Evolutionary conservation across 2,329 filamentous ascomycete species (phyloP).

Genomic region (Colletotrichum sidae): DNA sequence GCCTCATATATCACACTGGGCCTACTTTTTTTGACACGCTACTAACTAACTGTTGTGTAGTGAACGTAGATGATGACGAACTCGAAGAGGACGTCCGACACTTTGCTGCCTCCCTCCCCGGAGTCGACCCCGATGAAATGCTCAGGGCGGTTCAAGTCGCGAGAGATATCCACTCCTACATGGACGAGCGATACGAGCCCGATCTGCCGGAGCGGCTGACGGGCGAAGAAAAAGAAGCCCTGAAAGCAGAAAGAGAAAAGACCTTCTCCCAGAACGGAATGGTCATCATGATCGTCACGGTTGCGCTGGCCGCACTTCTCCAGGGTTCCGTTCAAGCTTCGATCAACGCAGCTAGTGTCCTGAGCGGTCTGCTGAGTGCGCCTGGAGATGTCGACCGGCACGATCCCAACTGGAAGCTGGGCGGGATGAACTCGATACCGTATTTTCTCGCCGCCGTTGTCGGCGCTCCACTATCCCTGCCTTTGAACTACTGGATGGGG

Average conservation of each 20-base stretch:
- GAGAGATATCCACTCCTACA: not conserved
- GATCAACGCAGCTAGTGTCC: constrained; percentile 1
- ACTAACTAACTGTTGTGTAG: not conserved
- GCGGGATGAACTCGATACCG: constrained; percentile 2
- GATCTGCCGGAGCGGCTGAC: not conserved
- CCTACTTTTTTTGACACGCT: not conserved
- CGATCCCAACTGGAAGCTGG: not conserved
- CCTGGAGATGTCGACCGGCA: not conserved
- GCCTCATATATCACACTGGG: not conserved
- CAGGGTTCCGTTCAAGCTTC: constrained; percentile 3
- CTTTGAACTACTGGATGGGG: constrained; percentile 11
- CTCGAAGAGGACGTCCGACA: not conserved
- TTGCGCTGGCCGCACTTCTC: constrained; percentile 2
- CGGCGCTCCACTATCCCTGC: not conserved
- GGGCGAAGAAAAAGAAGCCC: not conserved
- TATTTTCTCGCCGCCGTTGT: not conserved
- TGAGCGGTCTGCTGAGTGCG: not conserved
- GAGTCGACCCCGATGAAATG: not conserved
- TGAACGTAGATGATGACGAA: not conserved
- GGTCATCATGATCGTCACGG: not conserved
- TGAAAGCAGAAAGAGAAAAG: not conserved
- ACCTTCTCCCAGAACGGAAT: not conserved
- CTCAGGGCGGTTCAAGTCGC: not conserved
- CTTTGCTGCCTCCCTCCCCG: not conserved
- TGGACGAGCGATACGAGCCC: not conserved